These are phyloP conservation scores for Vinca minor DNA, from an alignment of 257 asterid species.

Conservation along the genomic window DNA sequence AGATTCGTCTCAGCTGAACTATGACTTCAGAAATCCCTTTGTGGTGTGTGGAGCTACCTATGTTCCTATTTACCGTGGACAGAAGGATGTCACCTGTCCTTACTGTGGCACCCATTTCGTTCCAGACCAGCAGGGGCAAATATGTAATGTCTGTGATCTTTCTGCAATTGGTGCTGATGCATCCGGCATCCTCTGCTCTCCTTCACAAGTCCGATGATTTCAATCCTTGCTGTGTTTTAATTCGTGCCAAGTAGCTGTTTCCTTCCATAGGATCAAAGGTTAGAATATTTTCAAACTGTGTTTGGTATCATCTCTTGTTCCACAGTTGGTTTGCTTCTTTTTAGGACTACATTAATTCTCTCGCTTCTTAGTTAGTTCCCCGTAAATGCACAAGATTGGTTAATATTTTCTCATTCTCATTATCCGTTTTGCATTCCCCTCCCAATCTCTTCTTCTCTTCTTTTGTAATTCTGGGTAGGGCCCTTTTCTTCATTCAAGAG, in stretches of 20 bases:
- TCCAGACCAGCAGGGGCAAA: conserved; percentile 52
- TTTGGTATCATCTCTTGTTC: background rate
- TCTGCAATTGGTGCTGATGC: conserved; percentile 74
- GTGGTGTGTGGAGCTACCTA: conserved; percentile 82
- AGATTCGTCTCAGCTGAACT: conserved; percentile 56
- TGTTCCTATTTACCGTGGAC: conserved; percentile 78
- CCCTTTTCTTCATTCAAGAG: background rate
- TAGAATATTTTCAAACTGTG: background rate
- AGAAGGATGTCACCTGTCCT: conserved; percentile 69
- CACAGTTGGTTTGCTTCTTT: background rate
- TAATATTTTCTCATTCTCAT: background rate
- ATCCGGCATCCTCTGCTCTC: conserved; percentile 77
- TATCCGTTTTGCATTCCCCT: background rate
- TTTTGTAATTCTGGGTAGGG: background rate
- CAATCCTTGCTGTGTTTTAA: conserved; percentile 2
- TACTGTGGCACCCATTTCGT: conserved; percentile 64
- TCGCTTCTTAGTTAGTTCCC: background rate
- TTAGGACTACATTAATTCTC: background rate
- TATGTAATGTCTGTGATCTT: conserved; percentile 70
- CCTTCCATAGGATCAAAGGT: conserved; percentile 17
- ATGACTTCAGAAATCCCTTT: conserved; percentile 82
- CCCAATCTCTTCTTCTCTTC: background rate
- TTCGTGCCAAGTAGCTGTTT: conserved; percentile 8
- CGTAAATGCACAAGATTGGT: background rate
- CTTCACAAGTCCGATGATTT: conserved; percentile 58